phyloP scores from a whole-genome alignment of 176 grass and related monocot species.

The Oryza rufipogon region DNA sequence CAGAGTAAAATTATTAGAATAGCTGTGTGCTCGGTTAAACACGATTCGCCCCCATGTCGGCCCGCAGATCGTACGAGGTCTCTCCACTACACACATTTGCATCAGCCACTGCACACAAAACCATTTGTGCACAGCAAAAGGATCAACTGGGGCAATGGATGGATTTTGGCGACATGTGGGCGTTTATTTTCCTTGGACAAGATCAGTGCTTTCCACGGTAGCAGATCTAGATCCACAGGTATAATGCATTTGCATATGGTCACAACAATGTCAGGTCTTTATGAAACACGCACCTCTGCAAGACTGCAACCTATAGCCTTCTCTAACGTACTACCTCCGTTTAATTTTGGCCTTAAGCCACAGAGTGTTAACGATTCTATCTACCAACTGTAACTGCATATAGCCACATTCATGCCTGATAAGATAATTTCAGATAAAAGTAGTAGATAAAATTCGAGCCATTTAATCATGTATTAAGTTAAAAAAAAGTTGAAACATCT shows the following conservation, averaged over 20 bases:
- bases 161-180: neutral
- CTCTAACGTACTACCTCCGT: neutral
- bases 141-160: neutral
- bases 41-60: too few species aligned
- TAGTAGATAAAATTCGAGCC: too few species aligned
- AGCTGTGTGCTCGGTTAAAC: too few species aligned
- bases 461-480: too few species aligned
- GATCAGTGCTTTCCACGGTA: neutral
- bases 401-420: neutral
- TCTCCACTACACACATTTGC: too few species aligned
- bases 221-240: neutral
- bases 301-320: too few species aligned
- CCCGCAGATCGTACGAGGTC: too few species aligned
- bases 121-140: neutral
- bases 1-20: too few species aligned
- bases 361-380: neutral
- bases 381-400: neutral
- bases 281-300: neutral
- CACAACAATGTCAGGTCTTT: neutral
- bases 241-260: neutral
- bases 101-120: neutral
- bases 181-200: neutral
- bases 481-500: too few species aligned
- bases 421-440: neutral
- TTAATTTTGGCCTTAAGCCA: neutral